Percentiles rank a stretch among this genome's conserved stretches.
phyloP scores from a whole-genome alignment of 1,139 yeast species.

The Oligophagozyma castellii region DNA sequence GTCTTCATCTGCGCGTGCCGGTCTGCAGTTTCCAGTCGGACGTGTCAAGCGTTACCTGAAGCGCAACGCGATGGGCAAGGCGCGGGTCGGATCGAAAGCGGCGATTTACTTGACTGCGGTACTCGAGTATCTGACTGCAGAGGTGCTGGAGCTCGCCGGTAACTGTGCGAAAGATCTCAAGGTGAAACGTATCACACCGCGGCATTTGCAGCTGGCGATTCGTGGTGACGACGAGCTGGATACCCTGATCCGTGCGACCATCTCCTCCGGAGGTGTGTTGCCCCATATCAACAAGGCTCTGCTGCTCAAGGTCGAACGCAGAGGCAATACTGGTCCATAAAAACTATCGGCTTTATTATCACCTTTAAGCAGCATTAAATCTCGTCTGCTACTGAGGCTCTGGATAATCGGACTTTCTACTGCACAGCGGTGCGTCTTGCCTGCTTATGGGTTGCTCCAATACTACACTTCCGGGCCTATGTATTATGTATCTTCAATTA shows the following conservation, averaged over 20 bases:
- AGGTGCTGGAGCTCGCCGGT: conserved; percentile 96
- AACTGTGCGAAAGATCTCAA: conserved; percentile 97
- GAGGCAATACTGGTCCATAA: no score
- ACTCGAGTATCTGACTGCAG: conserved; percentile 93
- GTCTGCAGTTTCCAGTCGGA: conserved; percentile 96
- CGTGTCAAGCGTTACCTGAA: conserved; percentile 94
- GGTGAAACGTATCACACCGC: conserved; percentile 97
- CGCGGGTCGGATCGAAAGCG: conserved; percentile 94
- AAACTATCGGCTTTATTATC: no score
- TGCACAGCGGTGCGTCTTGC: no score
- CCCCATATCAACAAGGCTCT: conserved; percentile 94
- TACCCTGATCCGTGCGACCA: conserved; percentile 89
- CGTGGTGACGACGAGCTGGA: conserved; percentile 99
- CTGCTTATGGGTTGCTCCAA: no score
- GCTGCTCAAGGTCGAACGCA: conserved; percentile 66
- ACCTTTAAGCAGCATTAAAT: no score
- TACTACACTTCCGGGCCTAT: no score
- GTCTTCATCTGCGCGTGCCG: conserved; percentile 95
- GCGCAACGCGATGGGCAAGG: conserved; percentile 80
- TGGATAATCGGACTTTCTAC: no score
- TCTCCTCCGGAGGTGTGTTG: conserved; percentile 98
- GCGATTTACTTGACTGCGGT: conserved; percentile 97
- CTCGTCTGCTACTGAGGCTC: no score
- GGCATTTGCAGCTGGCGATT: conserved; percentile 95
- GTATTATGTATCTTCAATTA: no score